A percentile compares a stretch with the other conserved stretches of the same genome.
These are phyloP conservation scores for Zygotorulaspora mrakii DNA, from an alignment of 1,139 yeast genomes.

Conservation along the genomic window DNA sequence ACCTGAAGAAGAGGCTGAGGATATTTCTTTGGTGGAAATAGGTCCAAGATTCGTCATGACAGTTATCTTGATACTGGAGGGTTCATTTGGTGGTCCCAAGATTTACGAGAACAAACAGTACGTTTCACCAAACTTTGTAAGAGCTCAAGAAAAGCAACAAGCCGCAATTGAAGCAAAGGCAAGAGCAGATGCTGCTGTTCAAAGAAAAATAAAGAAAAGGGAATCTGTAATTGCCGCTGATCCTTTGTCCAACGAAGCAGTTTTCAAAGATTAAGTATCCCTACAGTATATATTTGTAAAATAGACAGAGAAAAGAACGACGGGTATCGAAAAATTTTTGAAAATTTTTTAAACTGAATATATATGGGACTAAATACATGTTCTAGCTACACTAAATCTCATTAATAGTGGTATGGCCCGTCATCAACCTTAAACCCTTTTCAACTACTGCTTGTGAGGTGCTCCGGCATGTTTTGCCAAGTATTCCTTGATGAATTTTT, in stretches of 20 bases:
- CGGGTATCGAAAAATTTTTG: too few species aligned
- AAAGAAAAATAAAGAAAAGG: slow-evolving; percentile 71
- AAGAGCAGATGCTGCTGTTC: slow-evolving; percentile 76
- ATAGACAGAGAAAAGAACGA: too few species aligned
- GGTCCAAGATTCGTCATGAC: slow-evolving; percentile 97
- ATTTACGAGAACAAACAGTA: slow-evolving; percentile 95
- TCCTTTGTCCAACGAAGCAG: slow-evolving; percentile 76
- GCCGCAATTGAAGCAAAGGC: slow-evolving; percentile 76
- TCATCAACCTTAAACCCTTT: background rate
- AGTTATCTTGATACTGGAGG: slow-evolving; percentile 86
- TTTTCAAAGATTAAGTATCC: slow-evolving; percentile 50
- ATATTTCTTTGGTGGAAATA: slow-evolving; percentile 79
- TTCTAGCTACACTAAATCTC: background rate
- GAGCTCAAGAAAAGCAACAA: slow-evolving; percentile 81
- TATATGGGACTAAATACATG: slow-evolving; percentile 3
- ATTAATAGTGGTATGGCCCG: background rate
- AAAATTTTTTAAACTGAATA: slow-evolving; percentile 7
- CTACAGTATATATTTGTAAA: too few species aligned
- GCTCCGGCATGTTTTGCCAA: slow-evolving; percentile 26
- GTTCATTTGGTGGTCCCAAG: slow-evolving; percentile 97
- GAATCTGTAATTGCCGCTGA: slow-evolving; percentile 72
- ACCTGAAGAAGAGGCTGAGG: slow-evolving; percentile 44
- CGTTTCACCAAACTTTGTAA: slow-evolving; percentile 90
- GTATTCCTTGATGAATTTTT: slow-evolving; percentile 60
- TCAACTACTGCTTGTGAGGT: slow-evolving; percentile 9